A percentile compares a stretch with the other conserved stretches of the same genome.
Conservation (phyloP, 495 filamentous ascomycete genomes). For the Hypomontagnella monticulosa region DNA sequence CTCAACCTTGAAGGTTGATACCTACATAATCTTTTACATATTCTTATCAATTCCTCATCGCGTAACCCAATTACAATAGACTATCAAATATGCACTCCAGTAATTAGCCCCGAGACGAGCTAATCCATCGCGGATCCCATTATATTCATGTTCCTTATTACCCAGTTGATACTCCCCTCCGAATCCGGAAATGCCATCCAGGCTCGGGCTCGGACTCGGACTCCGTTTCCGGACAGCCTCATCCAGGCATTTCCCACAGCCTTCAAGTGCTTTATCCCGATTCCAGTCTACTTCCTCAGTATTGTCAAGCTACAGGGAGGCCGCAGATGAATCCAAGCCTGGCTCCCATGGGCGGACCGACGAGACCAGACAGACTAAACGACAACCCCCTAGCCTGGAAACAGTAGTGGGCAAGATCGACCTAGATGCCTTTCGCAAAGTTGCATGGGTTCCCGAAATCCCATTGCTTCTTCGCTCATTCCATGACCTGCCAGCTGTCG, state of each 20-base stretch:
- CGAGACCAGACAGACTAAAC: neutral
- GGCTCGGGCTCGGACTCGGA: neutral
- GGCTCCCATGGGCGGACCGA: neutral
- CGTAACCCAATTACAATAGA: too few relatives aligned
- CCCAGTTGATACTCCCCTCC: neutral
- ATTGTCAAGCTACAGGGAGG: neutral
- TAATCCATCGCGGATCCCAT: too few relatives aligned
- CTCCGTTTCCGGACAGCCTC: conserved; percentile 1
- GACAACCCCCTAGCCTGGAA: neutral
- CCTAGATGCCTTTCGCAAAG: conserved; percentile 22
- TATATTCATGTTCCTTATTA: neutral
- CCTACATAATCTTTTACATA: too few relatives aligned
- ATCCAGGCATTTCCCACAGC: neutral
- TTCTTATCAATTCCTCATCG: too few relatives aligned
- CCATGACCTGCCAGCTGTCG: conserved; percentile 23
- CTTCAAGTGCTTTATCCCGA: neutral
- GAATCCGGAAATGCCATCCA: conserved; percentile 5
- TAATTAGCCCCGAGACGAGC: too few relatives aligned
- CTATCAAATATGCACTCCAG: too few relatives aligned
- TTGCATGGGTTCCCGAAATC: conserved; percentile 19
- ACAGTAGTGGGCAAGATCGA: conserved; percentile 15
- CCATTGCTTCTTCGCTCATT: conserved; percentile 21
- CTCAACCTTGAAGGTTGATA: too few relatives aligned
- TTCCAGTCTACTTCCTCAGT: conserved; percentile 14
- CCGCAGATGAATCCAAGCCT: neutral